Percentiles rank a stretch among this genome's conserved stretches.
phyloP scores from a whole-genome alignment of 1,284 basidiomycete species.

The Volvariella surrecta region DNA sequence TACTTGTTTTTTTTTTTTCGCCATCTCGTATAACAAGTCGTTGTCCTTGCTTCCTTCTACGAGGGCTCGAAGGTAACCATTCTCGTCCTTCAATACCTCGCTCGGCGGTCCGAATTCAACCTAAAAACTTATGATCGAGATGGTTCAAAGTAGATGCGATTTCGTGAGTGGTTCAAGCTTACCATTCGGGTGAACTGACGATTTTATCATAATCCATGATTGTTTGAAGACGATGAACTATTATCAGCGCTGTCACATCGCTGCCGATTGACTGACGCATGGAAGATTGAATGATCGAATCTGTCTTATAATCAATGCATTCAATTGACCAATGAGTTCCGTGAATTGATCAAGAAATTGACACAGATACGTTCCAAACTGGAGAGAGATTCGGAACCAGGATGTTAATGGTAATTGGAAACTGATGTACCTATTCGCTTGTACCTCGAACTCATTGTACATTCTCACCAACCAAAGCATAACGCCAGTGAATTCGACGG shows the following conservation, averaged over 20 bases:
- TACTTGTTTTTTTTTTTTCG: neutral
- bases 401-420: neutral
- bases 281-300: constrained; percentile 42
- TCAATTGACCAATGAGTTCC: constrained; percentile 16
- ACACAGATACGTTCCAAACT: constrained; percentile 71
- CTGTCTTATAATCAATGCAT: constrained; percentile 32
- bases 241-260: constrained; percentile 66
- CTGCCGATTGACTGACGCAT: constrained; percentile 43
- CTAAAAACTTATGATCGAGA: too few species aligned
- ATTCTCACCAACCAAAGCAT: constrained; percentile 46
- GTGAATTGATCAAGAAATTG: constrained; percentile 54
- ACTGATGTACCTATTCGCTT: constrained; percentile 39
- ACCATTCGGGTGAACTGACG: neutral
- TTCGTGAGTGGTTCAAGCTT: too few species aligned
- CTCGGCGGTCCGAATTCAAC: neutral
- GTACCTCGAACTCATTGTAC: constrained; percentile 53
- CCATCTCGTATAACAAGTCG: neutral
- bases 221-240: constrained; percentile 71
- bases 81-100: neutral
- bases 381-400: constrained; percentile 1
- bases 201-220: constrained; percentile 78
- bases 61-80: neutral
- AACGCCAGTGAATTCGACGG: constrained; percentile 44
- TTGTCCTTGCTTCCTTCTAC: neutral
- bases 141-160: too few species aligned